Base-by-base conservation (phyloP, 805 yeast genomes). In the Hemisphaericaspora nanyangensis region DNA sequence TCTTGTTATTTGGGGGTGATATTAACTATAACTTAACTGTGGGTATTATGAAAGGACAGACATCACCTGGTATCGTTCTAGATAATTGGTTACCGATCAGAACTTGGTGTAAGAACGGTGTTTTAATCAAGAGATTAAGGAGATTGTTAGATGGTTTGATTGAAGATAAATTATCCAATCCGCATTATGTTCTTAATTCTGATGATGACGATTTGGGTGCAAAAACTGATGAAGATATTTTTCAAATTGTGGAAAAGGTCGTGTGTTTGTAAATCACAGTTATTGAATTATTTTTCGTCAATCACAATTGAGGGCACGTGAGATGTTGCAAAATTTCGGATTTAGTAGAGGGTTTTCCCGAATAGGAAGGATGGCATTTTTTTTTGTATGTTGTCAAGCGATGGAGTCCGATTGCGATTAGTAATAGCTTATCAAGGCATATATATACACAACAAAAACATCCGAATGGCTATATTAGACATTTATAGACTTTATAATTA, bases 31-130 rank as follows among this genome's bases (percentile, higher is more conserved):
- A 84, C 49, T 48, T 80, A 35, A 55, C 67, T 8, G 53, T 61
- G 6, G 45, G 58, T 24, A 57, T 71, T 0, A 65, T 74, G 1
- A 53, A 58, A 5, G 74, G 75, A 1, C 71, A 65, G 29, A 72
- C 80, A 4, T 76, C 89, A 0, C 95, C 96, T 0, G 97, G 97
- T 17, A 76, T 93, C 26, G 79, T 88, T 7, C 64, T 91, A 39
- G 96, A 87, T 49, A 73, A 74, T n/a, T 90, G 98, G 97, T 61
- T 87, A 25, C 95, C 96, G 0, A 72, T 91, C 10, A 72, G 86
- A 45, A 87, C 96, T 1, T 91, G 97, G 97, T 84, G 95, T 47
- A 85, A 93, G 48, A 87, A 90, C 51, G 98, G 90, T 1, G 95
- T 91, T 2, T 63, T 91, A 34, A 73, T 90, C 22, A 84, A 85